Percentiles rank a stretch among this genome's conserved stretches.
Conservation (phyloP, 148 eudicot species). For the Silene uniflora region DNA sequence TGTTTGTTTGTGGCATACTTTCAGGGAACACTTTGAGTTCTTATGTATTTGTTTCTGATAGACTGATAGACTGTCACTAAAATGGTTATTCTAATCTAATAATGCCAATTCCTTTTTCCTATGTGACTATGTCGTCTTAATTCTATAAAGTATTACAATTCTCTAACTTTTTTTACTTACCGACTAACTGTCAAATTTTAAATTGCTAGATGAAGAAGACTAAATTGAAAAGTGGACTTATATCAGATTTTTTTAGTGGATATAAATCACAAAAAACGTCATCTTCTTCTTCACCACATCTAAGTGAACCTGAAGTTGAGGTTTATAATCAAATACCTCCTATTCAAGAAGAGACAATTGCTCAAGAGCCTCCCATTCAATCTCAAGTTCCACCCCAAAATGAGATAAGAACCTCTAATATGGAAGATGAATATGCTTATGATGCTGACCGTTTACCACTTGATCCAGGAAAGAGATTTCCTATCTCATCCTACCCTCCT, state of each 20-base stretch:
- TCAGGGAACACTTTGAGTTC: no score
- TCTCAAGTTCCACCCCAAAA: neutral
- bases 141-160: no score
- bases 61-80: no score
- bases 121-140: no score
- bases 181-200: no score
- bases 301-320: neutral
- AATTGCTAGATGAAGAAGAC: neutral
- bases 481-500: slow-evolving; percentile 2
- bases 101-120: no score
- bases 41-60: no score
- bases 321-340: neutral
- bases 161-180: no score
- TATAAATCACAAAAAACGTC: slow-evolving; percentile 11
- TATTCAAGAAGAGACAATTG: neutral
- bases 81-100: no score
- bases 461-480: slow-evolving; percentile 9
- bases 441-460: slow-evolving; percentile 3
- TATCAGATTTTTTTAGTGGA: slow-evolving; percentile 4
- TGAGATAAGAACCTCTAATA: neutral
- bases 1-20: no score
- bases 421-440: neutral
- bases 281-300: neutral
- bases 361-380: neutral
- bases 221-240: neutral